A percentile compares a stretch with the other conserved stretches of the same genome.
These are phyloP conservation scores for Coemansia sp. DNA, from an alignment of 192 early-diverging fungal species.

Conservation along the genomic window DNA sequence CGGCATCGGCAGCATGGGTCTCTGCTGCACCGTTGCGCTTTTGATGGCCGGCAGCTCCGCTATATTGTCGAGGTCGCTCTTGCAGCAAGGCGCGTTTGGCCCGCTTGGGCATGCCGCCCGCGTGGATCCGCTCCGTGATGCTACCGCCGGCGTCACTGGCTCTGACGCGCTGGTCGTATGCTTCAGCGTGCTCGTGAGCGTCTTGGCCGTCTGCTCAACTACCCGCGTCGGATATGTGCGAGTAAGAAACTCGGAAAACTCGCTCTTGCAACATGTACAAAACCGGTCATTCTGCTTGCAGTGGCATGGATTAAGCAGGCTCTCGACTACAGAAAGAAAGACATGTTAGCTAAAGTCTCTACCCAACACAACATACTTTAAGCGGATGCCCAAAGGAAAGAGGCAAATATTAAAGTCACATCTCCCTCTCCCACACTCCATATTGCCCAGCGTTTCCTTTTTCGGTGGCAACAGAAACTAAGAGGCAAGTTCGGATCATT, in stretches of 20 bases:
- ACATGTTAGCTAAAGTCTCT: not conserved
- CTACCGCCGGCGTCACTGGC: conserved; percentile 5
- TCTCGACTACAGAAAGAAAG: conserved; percentile 30
- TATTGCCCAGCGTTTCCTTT: no score
- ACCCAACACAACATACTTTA: not conserved
- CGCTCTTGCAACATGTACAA: conserved; percentile 48
- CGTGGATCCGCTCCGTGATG: not conserved
- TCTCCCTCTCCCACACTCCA: no score
- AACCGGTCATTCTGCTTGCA: conserved; percentile 29
- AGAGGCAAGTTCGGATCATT: not conserved
- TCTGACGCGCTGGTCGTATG: conserved; percentile 1
- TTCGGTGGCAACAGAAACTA: not conserved
- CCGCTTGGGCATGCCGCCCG: conserved; percentile 6
- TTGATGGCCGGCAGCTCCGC: not conserved
- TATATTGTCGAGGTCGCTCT: not conserved
- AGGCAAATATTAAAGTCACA: no score
- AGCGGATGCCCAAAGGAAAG: no score
- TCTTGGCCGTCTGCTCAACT: conserved; percentile 30
- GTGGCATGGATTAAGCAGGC: conserved; percentile 52
- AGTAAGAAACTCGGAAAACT: conserved; percentile 36
- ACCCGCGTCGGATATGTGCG: conserved; percentile 31
- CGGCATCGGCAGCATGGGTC: not conserved
- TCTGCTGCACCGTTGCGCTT: not conserved
- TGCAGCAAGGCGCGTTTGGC: conserved; percentile 18
- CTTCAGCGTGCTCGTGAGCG: conserved; percentile 17